Base-by-base conservation (phyloP, 2,329 filamentous ascomycete genomes). In the Penicillium decumbens region DNA sequence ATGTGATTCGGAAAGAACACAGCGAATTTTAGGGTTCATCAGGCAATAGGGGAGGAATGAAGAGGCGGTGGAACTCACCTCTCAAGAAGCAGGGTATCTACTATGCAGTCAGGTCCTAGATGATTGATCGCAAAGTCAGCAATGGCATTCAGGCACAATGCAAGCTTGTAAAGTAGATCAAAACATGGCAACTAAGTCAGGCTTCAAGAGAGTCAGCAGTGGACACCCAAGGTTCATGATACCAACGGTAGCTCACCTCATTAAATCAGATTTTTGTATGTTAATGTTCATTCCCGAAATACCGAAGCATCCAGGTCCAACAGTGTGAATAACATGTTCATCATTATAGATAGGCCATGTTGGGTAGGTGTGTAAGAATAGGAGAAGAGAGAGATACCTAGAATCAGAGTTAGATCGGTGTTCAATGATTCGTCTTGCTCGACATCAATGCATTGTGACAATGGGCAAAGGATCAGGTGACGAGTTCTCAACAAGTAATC, bases 181-280 rank as follows among this genome's bases (percentile, higher is more conserved):
- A 60, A 47, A 60, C 58, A 62, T 65, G 65, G 68, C 67, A 72
- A 71, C 68, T 67, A 65, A 63, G 58, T 72, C 69, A 72, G 68
- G 66, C 67, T 73, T 58, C 41, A 50, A 52, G 54, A 54, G 20
- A 51, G 60, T 74, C 63, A 75, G 71, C 64, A 57, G 41, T 43
- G 41, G 50, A 44, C 30, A 37, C 27, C 42, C 42, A 27, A 25
- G 8, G 30, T 15, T n/a, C 20, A 27, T 4, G 9, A 23, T 20
- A 23, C 12, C 3, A 39, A 42, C 25, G 41, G 4, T 8, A 38
- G 69, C 72, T 62, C 64, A 77, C 80, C 80, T 83, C 80, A 83
- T 83, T 83, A 83, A 83, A 83, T 84, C 81, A 84, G 81, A 83
- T 81, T 83, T 81, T 80, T 80, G 76, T 80, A 77, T 80, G 77